Evolutionary conservation across 2,329 filamentous ascomycete genomes (phyloP), one percentile per base, ranked within the genome.

Genomic region (Chaetomium olivaceum): DNA sequence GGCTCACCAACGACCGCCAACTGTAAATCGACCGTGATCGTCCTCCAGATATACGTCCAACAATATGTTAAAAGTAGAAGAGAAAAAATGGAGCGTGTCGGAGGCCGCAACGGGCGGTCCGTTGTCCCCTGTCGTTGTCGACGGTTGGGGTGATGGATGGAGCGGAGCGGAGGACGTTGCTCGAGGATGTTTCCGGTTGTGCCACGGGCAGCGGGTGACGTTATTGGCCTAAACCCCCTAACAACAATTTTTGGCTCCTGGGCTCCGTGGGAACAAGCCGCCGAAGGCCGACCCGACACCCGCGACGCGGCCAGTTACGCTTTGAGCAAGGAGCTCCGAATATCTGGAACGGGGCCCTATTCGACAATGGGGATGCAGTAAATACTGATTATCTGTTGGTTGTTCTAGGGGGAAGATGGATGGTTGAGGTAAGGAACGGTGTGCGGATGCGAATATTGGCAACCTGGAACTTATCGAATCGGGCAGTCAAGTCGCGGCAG

Each of bases 151-250:
- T 55, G 36, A 25, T 46, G 21, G 61, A 58, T 39, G 54, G 56
- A 51, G 58, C 23, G 56, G 25, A 56, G 57, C 50, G 14, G 54
- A 58, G 25, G 63, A 60, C 7, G 59, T 63, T 63, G 66, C 33
- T 63, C 50, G 54, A 60, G 48, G 16, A 39, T 50, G 48, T 21
- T 60, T 64, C 50, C 62, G 56, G 48, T 51, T 64, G 48, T 54
- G 56, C 51, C 46, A 52, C 62, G 12, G 36, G 46, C 48, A 43
- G 65, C 60, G 61, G 64, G 66, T 68, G 66, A 68, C 64, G 68
- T 69, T 68, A 68, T 67, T 67, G 67, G 63, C 54, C 29, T 51
- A 59, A 33, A 11, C 67, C 67, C 62, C 65, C 43, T 65, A 67
- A 67, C 67, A 55, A 64, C 57, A 69, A 65, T 61, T 68, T 65